Evolutionary conservation across 2,329 filamentous ascomycete genomes (phyloP).

Genomic region (Seiridium unicorne): DNA sequence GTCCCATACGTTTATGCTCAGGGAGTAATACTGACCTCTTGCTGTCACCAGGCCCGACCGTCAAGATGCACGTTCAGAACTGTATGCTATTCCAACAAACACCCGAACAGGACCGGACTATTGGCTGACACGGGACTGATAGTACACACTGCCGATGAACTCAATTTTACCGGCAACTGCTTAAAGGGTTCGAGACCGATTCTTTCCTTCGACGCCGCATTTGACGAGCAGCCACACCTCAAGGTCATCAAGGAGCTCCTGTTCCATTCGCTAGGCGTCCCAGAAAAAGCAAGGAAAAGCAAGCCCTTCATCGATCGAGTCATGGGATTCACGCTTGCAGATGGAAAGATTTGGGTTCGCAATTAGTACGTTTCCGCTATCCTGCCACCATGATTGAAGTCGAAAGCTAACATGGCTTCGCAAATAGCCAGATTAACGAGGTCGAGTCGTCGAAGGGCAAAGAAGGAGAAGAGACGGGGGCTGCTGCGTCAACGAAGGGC

Average conservation of each 20-base stretch:
- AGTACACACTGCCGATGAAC: conserved; percentile 95
- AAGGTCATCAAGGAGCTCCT: conserved; percentile 86
- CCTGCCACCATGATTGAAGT: neutral
- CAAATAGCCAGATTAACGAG: conserved; percentile 69
- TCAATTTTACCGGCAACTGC: conserved; percentile 96
- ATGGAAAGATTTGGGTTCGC: conserved; percentile 93
- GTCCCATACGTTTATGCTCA: no score
- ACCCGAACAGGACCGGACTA: neutral
- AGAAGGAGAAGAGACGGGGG: conserved; percentile 39
- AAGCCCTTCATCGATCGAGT: conserved; percentile 98
- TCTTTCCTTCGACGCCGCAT: conserved; percentile 85
- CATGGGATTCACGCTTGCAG: conserved; percentile 85
- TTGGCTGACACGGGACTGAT: conserved; percentile 12
- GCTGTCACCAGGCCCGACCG: conserved; percentile 40
- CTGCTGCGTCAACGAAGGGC: conserved; percentile 25
- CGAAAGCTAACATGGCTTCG: neutral
- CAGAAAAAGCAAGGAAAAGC: conserved; percentile 79
- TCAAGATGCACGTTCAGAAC: conserved; percentile 76
- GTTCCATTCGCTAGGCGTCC: conserved; percentile 87
- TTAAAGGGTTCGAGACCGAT: conserved; percentile 89
- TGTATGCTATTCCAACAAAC: neutral
- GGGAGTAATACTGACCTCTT: no score
- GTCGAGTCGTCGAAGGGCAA: conserved; percentile 60
- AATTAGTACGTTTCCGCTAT: conserved; percentile 56
- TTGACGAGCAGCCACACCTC: conserved; percentile 79